Percentiles rank a stretch among this genome's conserved stretches.
phyloP scores from a whole-genome alignment of 257 asterid genomes.

The Solanum pinnatisectum region DNA sequence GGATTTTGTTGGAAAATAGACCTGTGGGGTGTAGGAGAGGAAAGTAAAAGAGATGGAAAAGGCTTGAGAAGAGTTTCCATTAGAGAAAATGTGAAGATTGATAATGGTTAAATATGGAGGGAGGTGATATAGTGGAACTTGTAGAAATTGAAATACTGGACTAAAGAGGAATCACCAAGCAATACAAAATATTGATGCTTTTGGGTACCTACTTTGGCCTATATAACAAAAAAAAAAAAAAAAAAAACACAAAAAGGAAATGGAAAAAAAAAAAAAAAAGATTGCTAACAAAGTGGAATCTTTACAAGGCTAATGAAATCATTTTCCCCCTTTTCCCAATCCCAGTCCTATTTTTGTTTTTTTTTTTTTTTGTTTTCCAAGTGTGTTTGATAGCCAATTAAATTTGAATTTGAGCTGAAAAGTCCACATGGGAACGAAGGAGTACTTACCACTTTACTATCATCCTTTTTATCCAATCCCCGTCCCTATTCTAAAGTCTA shows the following conservation, averaged over 20 bases:
- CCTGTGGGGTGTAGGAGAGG: constrained; percentile 12
- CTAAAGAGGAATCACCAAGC: neutral
- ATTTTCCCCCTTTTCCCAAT: neutral
- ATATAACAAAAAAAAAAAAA: neutral
- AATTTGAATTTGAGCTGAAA: too few relatives aligned
- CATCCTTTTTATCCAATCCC: too few relatives aligned
- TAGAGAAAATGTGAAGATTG: constrained; percentile 5
- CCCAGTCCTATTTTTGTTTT: neutral
- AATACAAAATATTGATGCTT: constrained; percentile 3
- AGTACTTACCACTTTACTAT: too few relatives aligned
- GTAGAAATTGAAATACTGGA: neutral
- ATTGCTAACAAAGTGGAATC: neutral
- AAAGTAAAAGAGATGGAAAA: constrained; percentile 28
- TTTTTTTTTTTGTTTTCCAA: too few relatives aligned
- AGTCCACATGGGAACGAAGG: too few relatives aligned
- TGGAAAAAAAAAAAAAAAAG: too few relatives aligned
- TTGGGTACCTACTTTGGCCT: neutral
- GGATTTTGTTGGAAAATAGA: constrained; percentile 6
- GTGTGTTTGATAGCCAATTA: too few relatives aligned
- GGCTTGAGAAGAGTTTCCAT: constrained; percentile 43
- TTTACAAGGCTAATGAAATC: neutral
- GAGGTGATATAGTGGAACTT: neutral
- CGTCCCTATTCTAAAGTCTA: neutral
- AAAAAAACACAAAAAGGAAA: neutral
- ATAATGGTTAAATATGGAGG: neutral